A percentile compares a stretch with the other conserved stretches of the same genome.
Evolutionary conservation across 2,329 filamentous ascomycete genomes (phyloP).

Genomic region (Stagonosporopsis chrysanthemi): DNA sequence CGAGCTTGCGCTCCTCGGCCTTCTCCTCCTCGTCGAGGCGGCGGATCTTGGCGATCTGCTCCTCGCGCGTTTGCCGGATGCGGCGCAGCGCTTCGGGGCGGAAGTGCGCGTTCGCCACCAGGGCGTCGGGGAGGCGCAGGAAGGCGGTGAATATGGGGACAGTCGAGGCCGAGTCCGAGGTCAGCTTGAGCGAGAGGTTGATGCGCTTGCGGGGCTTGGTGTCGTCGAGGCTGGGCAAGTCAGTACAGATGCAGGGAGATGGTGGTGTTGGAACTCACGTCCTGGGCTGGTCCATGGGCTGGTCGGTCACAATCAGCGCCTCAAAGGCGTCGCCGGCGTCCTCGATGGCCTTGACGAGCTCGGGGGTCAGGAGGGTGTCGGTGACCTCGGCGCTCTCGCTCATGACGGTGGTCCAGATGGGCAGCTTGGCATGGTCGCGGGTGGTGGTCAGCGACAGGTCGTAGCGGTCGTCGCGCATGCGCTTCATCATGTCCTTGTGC

Average conservation of each 20-base stretch:
- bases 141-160: slow-evolving; percentile 81
- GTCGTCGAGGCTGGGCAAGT: slow-evolving; percentile 74
- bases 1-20: slow-evolving; percentile 65
- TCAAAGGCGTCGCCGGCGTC: slow-evolving; percentile 78
- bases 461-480: slow-evolving; percentile 89
- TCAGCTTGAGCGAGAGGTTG: slow-evolving; percentile 75
- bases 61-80: slow-evolving; percentile 80
- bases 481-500: slow-evolving; percentile 93
- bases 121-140: slow-evolving; percentile 81
- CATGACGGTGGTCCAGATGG: slow-evolving; percentile 91
- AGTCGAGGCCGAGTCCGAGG: slow-evolving; percentile 66
- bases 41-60: slow-evolving; percentile 79
- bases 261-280: slow-evolving; percentile 65
- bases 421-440: slow-evolving; percentile 90
- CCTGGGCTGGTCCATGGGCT: slow-evolving; percentile 83
- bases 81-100: slow-evolving; percentile 87
- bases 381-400: slow-evolving; percentile 96
- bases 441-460: slow-evolving; percentile 92
- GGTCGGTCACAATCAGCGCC: slow-evolving; percentile 87
- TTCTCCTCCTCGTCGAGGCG: slow-evolving; percentile 77
- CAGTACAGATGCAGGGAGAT: not conserved
- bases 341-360: slow-evolving; percentile 80
- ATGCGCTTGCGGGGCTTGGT: slow-evolving; percentile 85
- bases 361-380: slow-evolving; percentile 83
- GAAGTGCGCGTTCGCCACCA: slow-evolving; percentile 82